These are phyloP conservation scores for Malus domestica DNA, from an alignment of 306 rosid genomes.

Conservation along the genomic window ASM211411v1 NC_041790.1:20432001-20432500, in stretches of 20 bases:
- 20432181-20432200: conserved; percentile 50
- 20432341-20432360: no score
- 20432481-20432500: no score
- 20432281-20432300: no score
- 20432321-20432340: no score
- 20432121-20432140: conserved; percentile 36
- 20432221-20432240: conserved; percentile 46
- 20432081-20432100: conserved; percentile 60
- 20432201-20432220: conserved; percentile 62
- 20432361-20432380: no score
- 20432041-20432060: conserved; percentile 72
- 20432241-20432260: conserved; percentile 18
- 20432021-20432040: conserved; percentile 19
- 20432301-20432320: no score
- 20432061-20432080: conserved; percentile 69
- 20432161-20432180: conserved; percentile 34
- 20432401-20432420: no score
- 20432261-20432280: background rate
- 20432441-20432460: no score
- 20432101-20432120: conserved; percentile 30
- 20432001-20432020: no score
- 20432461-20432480: no score
- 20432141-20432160: conserved; percentile 57
- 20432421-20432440: no score
- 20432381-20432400: no score